phyloP scores from a whole-genome alignment of 2,329 filamentous ascomycete species.

The Nakataea oryzae region DNA sequence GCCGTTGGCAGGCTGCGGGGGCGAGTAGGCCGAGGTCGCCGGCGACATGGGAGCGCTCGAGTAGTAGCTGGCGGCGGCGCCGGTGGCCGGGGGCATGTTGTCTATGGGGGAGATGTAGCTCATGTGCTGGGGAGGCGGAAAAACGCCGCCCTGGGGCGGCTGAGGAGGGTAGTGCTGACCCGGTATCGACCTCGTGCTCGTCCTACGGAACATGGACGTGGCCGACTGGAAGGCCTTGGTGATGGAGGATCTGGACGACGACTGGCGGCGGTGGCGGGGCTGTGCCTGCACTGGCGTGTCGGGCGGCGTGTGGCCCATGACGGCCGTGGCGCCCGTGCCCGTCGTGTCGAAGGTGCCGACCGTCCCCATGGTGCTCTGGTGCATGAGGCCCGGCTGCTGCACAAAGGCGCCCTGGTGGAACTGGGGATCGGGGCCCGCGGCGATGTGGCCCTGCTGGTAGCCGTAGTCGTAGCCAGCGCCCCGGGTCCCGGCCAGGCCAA shows the following conservation, averaged over 20 bases:
- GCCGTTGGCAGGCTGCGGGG: background rate
- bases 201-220: conserved; percentile 2
- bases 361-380: background rate
- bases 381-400: background rate
- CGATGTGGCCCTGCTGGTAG: background rate
- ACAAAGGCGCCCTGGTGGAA: background rate
- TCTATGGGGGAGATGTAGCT: conserved; percentile 8
- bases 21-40: conserved; percentile 7
- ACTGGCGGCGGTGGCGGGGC: background rate
- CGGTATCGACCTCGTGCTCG: conserved; percentile 2
- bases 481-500: background rate
- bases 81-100: conserved; percentile 10
- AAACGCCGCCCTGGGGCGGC: background rate
- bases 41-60: conserved; percentile 15
- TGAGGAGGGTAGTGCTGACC: background rate
- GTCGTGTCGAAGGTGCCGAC: background rate
- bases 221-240: conserved; percentile 1
- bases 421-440: background rate
- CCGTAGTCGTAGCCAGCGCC: background rate
- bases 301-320: background rate
- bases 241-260: background rate
- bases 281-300: background rate
- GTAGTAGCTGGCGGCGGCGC: conserved; percentile 15
- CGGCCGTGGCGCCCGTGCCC: background rate
- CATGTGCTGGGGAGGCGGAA: conserved; percentile 6